Conservation (phyloP, 1,284 basidiomycete genomes). For the Tilletiaria anomala region DNA sequence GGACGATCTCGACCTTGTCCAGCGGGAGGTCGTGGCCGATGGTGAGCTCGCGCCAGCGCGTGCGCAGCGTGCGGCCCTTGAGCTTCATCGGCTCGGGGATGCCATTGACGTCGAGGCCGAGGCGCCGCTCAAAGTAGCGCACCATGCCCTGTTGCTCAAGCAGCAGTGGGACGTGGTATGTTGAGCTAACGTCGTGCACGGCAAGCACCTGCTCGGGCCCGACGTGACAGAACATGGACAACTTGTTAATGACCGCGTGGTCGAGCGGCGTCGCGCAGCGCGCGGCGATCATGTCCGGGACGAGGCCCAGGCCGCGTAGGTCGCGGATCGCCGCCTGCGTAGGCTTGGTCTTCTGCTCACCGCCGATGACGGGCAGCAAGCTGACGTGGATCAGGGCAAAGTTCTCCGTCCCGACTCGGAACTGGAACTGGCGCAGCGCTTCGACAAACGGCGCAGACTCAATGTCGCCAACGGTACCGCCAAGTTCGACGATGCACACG, state of each 20-base stretch:
- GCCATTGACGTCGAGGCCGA: constrained; percentile 58
- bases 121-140: constrained; percentile 63
- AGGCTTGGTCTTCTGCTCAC: constrained; percentile 98
- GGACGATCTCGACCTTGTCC: constrained; percentile 74
- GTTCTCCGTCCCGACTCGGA: constrained; percentile 91
- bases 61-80: constrained; percentile 54
- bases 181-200: constrained; percentile 88
- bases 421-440: constrained; percentile 96
- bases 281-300: constrained; percentile 94
- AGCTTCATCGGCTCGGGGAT: constrained; percentile 48
- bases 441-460: constrained; percentile 95
- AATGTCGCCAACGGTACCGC: constrained; percentile 89
- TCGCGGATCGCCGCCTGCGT: constrained; percentile 95
- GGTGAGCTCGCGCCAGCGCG: constrained; percentile 71
- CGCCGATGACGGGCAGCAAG: constrained; percentile 93
- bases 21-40: constrained; percentile 77
- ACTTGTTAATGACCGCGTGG: constrained; percentile 76
- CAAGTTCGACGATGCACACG: constrained; percentile 92
- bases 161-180: constrained; percentile 92
- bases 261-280: constrained; percentile 58
- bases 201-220: constrained; percentile 82
- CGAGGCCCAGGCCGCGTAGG: constrained; percentile 76
- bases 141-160: constrained; percentile 84
- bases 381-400: constrained; percentile 96
- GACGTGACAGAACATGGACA: constrained; percentile 99